Percentiles rank a stretch among this genome's conserved stretches.
phyloP scores from a whole-genome alignment of 495 filamentous ascomycete genomes.

The Apodospora peruviana region DNA sequence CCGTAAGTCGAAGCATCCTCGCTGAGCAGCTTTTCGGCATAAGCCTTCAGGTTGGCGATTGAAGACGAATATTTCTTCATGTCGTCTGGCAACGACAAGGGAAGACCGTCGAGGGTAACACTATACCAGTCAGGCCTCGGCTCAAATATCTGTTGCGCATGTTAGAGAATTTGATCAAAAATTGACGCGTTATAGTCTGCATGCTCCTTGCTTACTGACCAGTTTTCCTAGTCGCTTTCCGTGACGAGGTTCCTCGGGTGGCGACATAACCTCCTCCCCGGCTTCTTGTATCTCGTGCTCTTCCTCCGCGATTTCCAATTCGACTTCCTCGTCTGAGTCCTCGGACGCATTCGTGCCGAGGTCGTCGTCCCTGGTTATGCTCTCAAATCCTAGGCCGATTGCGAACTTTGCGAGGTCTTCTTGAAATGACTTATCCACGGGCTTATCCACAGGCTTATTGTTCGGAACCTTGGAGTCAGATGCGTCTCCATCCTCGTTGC shows the following conservation, averaged over 20 bases:
- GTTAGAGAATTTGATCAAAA: conserved; percentile 5
- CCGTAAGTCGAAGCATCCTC: conserved; percentile 63
- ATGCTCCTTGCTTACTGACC: conserved; percentile 30
- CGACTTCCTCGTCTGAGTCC: conserved; percentile 14
- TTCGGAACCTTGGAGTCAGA: conserved; percentile 17
- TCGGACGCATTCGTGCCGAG: conserved; percentile 25
- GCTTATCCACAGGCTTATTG: conserved; percentile 26
- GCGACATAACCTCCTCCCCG: conserved; percentile 15
- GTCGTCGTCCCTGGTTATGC: conserved; percentile 28
- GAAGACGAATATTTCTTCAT: conserved; percentile 48
- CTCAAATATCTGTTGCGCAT: conserved; percentile 53
- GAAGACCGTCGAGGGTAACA: conserved; percentile 53
- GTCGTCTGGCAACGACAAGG: conserved; percentile 38
- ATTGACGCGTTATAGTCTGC: neutral
- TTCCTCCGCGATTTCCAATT: conserved; percentile 11
- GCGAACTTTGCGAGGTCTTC: conserved; percentile 40
- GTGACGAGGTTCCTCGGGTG: conserved; percentile 16
- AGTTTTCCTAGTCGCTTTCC: conserved; percentile 25
- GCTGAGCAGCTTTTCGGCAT: conserved; percentile 70
- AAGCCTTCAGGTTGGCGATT: conserved; percentile 65
- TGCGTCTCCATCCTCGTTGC: conserved; percentile 49
- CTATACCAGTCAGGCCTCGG: conserved; percentile 86
- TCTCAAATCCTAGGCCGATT: conserved; percentile 41
- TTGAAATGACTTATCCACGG: conserved; percentile 29
- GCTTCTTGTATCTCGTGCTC: conserved; percentile 17